Percentiles rank a stretch among this genome's conserved stretches.
These are phyloP conservation scores for Geranomyces michiganensis DNA, from an alignment of 192 early-diverging fungal genomes.

Conservation along the genomic window DNA sequence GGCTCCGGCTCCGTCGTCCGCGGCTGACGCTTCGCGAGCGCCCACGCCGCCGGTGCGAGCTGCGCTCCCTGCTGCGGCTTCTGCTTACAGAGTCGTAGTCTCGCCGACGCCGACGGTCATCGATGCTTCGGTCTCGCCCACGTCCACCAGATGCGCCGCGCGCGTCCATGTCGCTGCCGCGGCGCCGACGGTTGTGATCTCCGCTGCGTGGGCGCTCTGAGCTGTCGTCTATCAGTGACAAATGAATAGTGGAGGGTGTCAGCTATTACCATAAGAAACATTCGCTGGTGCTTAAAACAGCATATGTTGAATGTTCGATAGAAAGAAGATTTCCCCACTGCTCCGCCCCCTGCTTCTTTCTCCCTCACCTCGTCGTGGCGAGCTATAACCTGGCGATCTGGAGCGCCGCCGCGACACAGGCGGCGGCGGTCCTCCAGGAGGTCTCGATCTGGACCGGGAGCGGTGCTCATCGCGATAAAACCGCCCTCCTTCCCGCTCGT, in stretches of 20 bases:
- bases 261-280: too few species aligned
- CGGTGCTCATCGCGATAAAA: neutral
- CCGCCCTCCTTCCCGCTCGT: neutral
- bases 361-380: neutral
- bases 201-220: neutral
- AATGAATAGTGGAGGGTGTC: too few species aligned
- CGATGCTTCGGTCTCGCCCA: too few species aligned
- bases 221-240: neutral
- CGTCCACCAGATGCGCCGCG: too few species aligned
- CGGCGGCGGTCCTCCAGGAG: too few species aligned
- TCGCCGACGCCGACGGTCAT: too few species aligned
- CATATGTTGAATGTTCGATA: too few species aligned
- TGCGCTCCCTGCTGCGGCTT: too few species aligned
- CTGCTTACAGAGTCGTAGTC: too few species aligned
- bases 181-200: conserved; percentile 5
- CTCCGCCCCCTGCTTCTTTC: neutral
- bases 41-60: too few species aligned
- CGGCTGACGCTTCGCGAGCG: conserved; percentile 1
- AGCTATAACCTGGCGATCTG: neutral
- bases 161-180: neutral
- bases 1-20: neutral
- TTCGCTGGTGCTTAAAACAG: too few species aligned
- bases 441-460: neutral
- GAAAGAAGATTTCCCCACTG: too few species aligned
- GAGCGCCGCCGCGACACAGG: neutral